Base-by-base conservation (phyloP, 495 filamentous ascomycete species). In the Penicillium waksmanii region DNA sequence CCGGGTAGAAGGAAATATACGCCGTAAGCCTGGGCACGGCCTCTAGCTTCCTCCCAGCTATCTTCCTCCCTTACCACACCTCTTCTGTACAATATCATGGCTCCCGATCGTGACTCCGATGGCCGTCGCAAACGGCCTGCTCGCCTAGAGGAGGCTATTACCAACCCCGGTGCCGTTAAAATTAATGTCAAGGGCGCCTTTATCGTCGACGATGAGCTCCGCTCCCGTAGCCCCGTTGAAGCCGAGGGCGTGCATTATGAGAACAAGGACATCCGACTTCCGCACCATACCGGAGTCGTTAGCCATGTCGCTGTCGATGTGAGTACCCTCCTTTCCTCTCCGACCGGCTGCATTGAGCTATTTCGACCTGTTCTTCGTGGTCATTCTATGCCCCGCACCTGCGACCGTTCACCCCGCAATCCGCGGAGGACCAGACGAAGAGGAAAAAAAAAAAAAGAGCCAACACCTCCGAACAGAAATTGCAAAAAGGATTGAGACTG, bases 241-340 rank as follows among this genome's bases (percentile, higher is more conserved):
- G 79, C 79, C 31, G 83, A 87, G 55, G 86, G 86, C 18, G 84
- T 83, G 31, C 83, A 88, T 57, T 87, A 94, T 67, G 90, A 93
- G 66, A 91, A 89, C 25, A 89, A 89, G 64, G 94, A 97, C 68
- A 98, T 98, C 65, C 84, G 95, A n/a, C 80, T 98, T 13, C 95
- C 95, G 21, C 93, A 97, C 70, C 95, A 98, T 73, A 96, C 89
- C 11, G 88, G 88, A 21, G 84, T 94, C 2, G 92, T 98, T 47
- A 96, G 92, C 76, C 95, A 98, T 82, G 89, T 98, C 49, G 95
- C 95, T 56, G 87, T 97, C 56, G 95, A 98, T 85, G 92, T 96
- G 83, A 76, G 89, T 78, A 31, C 44, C 33, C 36, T 47, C 46
- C 17, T 19, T 5, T 44, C 3, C 15, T 18, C 17, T 44, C 42